Evolutionary conservation across 352 stramenopile genomes (phyloP).

Genomic region (Phytopythium oedochilum): DNA sequence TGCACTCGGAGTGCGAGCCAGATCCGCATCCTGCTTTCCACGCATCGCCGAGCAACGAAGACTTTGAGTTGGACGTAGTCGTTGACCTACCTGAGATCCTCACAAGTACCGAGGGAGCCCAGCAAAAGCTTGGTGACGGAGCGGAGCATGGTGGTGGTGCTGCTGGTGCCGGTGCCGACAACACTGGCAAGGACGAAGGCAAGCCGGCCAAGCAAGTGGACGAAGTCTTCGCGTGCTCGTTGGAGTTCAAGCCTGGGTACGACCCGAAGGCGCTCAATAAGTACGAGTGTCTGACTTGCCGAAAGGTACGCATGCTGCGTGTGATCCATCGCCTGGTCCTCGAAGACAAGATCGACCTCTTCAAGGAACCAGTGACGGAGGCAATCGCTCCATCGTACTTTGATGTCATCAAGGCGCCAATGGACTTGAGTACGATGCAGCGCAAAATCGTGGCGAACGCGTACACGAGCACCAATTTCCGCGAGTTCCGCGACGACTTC

Average conservation of each 20-base stretch:
- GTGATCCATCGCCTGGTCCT: constrained; percentile 49
- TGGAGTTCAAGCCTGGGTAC: constrained; percentile 64
- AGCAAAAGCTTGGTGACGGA: constrained; percentile 2
- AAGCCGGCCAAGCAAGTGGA: constrained; percentile 57
- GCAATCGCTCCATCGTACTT: constrained; percentile 92
- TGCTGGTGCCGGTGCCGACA: background rate
- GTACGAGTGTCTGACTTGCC: constrained; percentile 82
- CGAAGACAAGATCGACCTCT: constrained; percentile 89
- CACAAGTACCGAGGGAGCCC: background rate
- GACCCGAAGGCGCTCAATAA: constrained; percentile 69
- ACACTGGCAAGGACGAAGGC: constrained; percentile 12
- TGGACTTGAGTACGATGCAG: constrained; percentile 91
- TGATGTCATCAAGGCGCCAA: constrained; percentile 90
- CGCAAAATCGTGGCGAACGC: constrained; percentile 58
- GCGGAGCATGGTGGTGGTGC: background rate
- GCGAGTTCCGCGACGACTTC: constrained; percentile 88
- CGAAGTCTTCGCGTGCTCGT: constrained; percentile 48
- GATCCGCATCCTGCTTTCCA: constrained; percentile 63
- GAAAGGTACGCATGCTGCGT: constrained; percentile 69
- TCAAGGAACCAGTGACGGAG: constrained; percentile 93
- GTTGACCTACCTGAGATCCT: constrained; percentile 21
- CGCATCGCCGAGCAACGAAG: constrained; percentile 13
- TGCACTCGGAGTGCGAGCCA: constrained; percentile 75
- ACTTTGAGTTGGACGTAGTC: constrained; percentile 54
- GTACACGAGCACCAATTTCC: constrained; percentile 72